Evolutionary conservation across 306 rosid genomes (phyloP).

Genomic region (Fagus crenata): DNA sequence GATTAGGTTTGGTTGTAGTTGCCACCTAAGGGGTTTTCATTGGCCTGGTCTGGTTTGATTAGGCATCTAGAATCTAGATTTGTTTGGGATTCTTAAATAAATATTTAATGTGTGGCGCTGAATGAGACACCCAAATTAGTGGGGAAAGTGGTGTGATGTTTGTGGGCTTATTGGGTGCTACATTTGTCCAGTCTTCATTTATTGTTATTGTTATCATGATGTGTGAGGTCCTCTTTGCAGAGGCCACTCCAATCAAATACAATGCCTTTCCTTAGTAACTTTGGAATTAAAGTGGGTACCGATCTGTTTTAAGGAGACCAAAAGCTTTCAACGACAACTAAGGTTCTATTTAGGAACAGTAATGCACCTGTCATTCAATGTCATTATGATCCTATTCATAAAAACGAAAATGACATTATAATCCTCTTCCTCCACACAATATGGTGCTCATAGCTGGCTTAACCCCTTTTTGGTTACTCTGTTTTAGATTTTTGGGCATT

Average conservation of each 20-base stretch:
- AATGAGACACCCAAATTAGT: constrained; percentile 25
- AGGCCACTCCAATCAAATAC: constrained; percentile 10
- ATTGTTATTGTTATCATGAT: neutral
- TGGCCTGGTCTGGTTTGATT: neutral
- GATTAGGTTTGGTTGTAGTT: neutral
- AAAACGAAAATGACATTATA: too few relatives aligned
- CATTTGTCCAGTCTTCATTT: neutral
- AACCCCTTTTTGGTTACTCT: too few relatives aligned
- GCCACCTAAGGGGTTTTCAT: too few relatives aligned
- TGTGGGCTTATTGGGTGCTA: neutral
- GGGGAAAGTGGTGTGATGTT: constrained; percentile 1
- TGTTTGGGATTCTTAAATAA: constrained; percentile 5
- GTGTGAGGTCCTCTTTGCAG: constrained; percentile 13
- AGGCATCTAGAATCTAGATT: neutral
- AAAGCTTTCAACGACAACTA: constrained; percentile 8
- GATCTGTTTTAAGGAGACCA: constrained; percentile 44
- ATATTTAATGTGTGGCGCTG: constrained; percentile 17
- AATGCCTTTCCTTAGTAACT: neutral
- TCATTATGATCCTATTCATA: too few relatives aligned
- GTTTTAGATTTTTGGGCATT: too few relatives aligned
- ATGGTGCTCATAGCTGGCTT: too few relatives aligned
- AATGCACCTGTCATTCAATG: neutral
- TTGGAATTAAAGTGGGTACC: neutral
- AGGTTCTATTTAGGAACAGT: constrained; percentile 1
- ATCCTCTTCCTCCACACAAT: too few relatives aligned